phyloP scores from a whole-genome alignment of 129 eudicot genomes.

The Tanacetum coccineum region DNA sequence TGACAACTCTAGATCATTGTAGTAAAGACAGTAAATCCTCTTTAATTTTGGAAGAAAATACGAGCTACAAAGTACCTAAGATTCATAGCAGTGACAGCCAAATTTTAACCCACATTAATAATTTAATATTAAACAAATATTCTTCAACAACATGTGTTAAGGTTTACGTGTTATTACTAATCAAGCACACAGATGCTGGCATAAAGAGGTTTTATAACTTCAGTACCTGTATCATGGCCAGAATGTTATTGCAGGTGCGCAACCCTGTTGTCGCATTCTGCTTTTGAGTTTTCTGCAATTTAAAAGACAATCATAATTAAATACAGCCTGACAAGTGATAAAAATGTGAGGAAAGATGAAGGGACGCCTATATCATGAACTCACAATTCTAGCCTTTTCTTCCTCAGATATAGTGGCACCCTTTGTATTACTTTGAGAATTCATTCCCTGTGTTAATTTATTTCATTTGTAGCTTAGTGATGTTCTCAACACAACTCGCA shows the following conservation, averaged over 20 bases:
- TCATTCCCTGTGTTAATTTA: conserved; percentile 85
- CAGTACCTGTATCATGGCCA: conserved; percentile 85
- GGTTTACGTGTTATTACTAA: not conserved
- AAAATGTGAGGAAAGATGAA: conserved; percentile 27
- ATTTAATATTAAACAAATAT: not conserved
- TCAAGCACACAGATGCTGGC: not conserved
- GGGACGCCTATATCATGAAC: conserved; percentile 19
- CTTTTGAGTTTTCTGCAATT: conserved; percentile 74
- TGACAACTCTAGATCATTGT: not conserved
- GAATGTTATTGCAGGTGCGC: conserved; percentile 88
- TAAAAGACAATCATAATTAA: conserved; percentile 32
- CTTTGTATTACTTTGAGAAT: conserved; percentile 66
- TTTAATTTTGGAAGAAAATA: not conserved
- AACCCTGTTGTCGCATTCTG: conserved; percentile 86
- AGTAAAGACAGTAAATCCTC: not conserved
- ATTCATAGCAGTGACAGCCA: not conserved
- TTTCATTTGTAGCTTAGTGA: conserved; percentile 69
- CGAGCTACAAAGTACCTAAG: not conserved
- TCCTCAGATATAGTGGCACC: conserved; percentile 70
- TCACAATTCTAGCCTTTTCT: conserved; percentile 68
- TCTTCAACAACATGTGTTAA: not conserved
- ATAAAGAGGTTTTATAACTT: not conserved
- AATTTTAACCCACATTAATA: not conserved
- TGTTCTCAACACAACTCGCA: conserved; percentile 80
- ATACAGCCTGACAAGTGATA: not conserved